These are phyloP conservation scores for Wickerhamomyces bisporus DNA, from an alignment of 805 yeast species.

Conservation along the genomic window DNA sequence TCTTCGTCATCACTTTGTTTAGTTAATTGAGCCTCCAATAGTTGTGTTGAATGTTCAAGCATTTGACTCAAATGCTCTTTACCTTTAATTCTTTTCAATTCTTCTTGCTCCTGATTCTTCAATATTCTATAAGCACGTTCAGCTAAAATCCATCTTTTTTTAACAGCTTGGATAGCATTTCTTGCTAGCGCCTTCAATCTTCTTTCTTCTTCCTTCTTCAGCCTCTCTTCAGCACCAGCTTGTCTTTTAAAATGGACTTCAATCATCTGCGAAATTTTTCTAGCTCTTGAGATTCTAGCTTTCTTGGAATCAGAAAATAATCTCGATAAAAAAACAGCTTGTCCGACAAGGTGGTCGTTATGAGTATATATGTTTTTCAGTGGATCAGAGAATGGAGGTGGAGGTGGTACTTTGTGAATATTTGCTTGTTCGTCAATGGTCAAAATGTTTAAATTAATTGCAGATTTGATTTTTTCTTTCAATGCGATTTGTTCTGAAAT, in stretches of 20 bases:
- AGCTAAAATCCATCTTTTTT: constrained; percentile 87
- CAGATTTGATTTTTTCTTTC: constrained; percentile 40
- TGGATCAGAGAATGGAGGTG: constrained; percentile 43
- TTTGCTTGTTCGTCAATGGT: constrained; percentile 40
- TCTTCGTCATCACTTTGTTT: constrained; percentile 29
- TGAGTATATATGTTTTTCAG: constrained; percentile 44
- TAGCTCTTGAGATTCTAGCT: constrained; percentile 60
- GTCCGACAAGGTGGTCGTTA: constrained; percentile 71
- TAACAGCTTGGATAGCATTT: constrained; percentile 75
- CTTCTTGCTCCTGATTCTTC: constrained; percentile 75
- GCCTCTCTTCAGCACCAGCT: constrained; percentile 84
- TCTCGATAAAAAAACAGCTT: constrained; percentile 67
- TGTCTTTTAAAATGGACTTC: constrained; percentile 83
- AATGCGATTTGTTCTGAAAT: constrained; percentile 47
- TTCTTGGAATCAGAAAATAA: constrained; percentile 61
- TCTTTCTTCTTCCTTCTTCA: constrained; percentile 68
- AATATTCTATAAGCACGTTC: constrained; percentile 71
- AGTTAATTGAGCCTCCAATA: constrained; percentile 78
- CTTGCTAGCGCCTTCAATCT: constrained; percentile 68
- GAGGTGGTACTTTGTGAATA: constrained; percentile 33
- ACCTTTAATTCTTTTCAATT: constrained; percentile 72
- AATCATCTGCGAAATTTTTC: constrained; percentile 72
- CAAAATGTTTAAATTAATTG: constrained; percentile 38
- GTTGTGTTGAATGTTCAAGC: constrained; percentile 85
- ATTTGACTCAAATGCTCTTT: constrained; percentile 83